phyloP scores from a whole-genome alignment of 78 protist species.

The Speleostelium caveatum region DNA sequence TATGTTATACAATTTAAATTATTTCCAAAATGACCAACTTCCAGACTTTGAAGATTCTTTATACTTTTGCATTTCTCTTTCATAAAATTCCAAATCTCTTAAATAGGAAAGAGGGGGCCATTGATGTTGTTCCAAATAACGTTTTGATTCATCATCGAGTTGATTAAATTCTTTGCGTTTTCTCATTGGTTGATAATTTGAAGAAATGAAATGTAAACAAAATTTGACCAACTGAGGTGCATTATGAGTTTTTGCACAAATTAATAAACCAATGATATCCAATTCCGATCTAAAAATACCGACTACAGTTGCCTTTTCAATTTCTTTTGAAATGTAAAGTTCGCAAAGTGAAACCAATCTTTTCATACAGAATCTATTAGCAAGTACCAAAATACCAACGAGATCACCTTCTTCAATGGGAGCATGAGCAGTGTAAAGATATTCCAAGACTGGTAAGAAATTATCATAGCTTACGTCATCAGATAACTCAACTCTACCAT shows the following conservation, averaged over 20 bases:
- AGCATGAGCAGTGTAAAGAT: slow-evolving; percentile 84
- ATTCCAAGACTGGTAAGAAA: slow-evolving; percentile 77
- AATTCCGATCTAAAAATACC: slow-evolving; percentile 79
- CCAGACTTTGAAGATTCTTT: slow-evolving; percentile 2
- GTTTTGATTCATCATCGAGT: slow-evolving; percentile 17
- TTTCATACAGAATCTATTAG: slow-evolving; percentile 72
- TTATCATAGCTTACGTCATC: slow-evolving; percentile 25
- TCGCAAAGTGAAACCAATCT: slow-evolving; percentile 84
- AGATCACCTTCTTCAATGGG: slow-evolving; percentile 77
- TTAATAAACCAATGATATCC: slow-evolving; percentile 68
- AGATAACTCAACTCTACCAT: slow-evolving; percentile 27
- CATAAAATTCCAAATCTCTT: slow-evolving; percentile 45
- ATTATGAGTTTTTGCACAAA: slow-evolving; percentile 71
- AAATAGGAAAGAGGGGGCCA: slow-evolving; percentile 85
- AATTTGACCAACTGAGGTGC: slow-evolving; percentile 79
- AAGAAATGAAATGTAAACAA: slow-evolving; percentile 81
- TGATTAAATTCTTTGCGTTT: slow-evolving; percentile 43
- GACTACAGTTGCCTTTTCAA: slow-evolving; percentile 67
- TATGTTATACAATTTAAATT: no score
- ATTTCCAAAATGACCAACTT: neutral
- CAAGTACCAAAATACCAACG: slow-evolving; percentile 73
- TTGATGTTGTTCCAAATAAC: slow-evolving; percentile 72
- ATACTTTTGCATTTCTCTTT: slow-evolving; percentile 32
- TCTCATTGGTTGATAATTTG: slow-evolving; percentile 82
- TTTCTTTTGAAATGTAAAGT: slow-evolving; percentile 75